phyloP scores from a whole-genome alignment of 2,329 filamentous ascomycete genomes.

The Sclerotinia sclerotiorum region DNA sequence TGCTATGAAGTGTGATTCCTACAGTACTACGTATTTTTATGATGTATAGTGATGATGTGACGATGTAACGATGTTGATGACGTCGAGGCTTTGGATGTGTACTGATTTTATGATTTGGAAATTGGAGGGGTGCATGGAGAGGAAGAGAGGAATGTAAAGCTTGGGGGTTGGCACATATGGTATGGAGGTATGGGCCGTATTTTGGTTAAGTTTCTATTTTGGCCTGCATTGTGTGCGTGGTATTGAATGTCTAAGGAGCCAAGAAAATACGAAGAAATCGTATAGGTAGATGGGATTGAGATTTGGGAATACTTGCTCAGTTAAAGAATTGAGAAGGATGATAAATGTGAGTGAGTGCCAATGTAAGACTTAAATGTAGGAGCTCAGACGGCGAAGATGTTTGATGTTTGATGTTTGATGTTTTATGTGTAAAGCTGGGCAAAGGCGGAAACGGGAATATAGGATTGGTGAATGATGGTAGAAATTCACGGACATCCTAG shows the following conservation, averaged over 20 bases:
- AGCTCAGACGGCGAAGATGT: background rate
- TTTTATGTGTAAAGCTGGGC: background rate
- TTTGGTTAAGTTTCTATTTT: background rate
- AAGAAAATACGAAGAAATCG: background rate
- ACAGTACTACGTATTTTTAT: background rate
- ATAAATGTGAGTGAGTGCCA: too few species aligned
- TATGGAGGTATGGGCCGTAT: background rate
- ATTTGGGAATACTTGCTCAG: background rate
- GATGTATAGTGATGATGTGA: background rate
- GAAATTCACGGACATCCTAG: background rate
- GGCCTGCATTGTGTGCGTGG: background rate
- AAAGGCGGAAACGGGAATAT: background rate
- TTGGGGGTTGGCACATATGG: background rate
- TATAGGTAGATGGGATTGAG: background rate
- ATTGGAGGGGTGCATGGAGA: background rate
- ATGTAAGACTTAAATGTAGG: background rate
- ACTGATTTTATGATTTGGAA: background rate
- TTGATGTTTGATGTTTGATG: constrained; percentile 11
- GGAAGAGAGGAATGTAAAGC: background rate
- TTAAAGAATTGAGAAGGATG: background rate
- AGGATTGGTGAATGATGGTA: background rate
- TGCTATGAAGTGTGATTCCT: constrained; percentile 14
- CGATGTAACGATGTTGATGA: constrained; percentile 4
- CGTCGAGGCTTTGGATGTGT: background rate
- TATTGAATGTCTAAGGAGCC: background rate